These are phyloP conservation scores for Scutellaria barbata DNA, from an alignment of 257 asterid genomes.

Conservation along the genomic window DNA sequence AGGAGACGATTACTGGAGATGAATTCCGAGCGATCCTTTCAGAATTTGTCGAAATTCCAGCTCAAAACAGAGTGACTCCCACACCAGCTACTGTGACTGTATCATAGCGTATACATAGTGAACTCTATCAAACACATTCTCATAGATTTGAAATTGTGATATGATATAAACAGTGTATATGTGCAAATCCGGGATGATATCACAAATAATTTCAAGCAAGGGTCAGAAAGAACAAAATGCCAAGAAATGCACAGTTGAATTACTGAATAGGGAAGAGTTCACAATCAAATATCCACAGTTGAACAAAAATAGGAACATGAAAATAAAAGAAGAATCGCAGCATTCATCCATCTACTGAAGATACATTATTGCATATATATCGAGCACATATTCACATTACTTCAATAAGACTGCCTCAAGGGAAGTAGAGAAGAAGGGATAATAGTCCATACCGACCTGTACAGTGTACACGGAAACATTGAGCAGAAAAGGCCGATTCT, in stretches of 20 bases:
- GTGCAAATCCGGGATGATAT: too few species aligned
- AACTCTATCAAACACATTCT: background rate
- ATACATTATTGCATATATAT: conserved; percentile 32
- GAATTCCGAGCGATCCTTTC: conserved; percentile 91
- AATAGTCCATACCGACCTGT: conserved; percentile 38
- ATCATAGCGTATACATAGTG: conserved; percentile 38
- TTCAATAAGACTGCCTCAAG: conserved; percentile 25
- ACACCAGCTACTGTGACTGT: conserved; percentile 64
- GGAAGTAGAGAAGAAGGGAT: conserved; percentile 20
- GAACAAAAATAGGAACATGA: background rate
- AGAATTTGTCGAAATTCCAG: conserved; percentile 79
- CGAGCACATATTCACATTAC: conserved; percentile 44
- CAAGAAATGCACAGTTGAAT: conserved; percentile 12
- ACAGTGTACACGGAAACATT: conserved; percentile 31
- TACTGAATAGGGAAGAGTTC: conserved; percentile 8
- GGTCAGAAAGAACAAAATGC: background rate
- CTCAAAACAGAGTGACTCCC: conserved; percentile 67
- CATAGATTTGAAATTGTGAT: too few species aligned
- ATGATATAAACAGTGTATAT: too few species aligned
- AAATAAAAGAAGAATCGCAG: background rate
- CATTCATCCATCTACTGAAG: conserved; percentile 29
- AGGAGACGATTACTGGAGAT: conserved; percentile 90
- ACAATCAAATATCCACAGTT: conserved; percentile 30
- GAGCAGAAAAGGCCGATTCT: conserved; percentile 29
- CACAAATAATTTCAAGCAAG: background rate